Evolutionary conservation across 2,329 filamentous ascomycete species (phyloP), one percentile per base, ranked within the genome.

Genomic region (Botrytis paeoniae): DNA sequence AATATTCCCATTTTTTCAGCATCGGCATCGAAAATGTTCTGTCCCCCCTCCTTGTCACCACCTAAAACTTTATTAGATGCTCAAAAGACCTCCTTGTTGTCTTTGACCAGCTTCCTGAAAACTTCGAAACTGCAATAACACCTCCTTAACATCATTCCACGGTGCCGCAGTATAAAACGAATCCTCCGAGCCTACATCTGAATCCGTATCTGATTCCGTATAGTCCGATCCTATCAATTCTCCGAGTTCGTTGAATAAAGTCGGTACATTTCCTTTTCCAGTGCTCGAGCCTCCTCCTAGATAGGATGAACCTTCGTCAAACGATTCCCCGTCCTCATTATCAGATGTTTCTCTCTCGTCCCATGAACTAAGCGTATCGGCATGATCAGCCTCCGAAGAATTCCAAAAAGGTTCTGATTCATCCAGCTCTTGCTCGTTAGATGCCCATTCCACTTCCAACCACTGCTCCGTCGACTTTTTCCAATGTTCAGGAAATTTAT

Each of bases 321-420:
- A 71, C 22, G 48, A 69, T 62, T 62, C 57, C 35, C 57, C 57
- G 9, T 70, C 41, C 59, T 70, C 69, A 64, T 70, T 61, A 43
- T 43, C 54, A 37, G 69, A 63, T 63, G 39, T 20, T 51, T 51
- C 69, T 25, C 41, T 62, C 12, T 62, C 69, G 7, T 29, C 69
- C 43, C 69, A 71, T 39, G 60, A 71, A 62, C 60, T 71, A 41
- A 54, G 69, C 16, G 69, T 32, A 3, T 71, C 69, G 18, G n/a
- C 60, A 41, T 20, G 37, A 35, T 71, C 69, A 8, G 54, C 41
- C 4, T 71, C 57, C 3, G 69, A 71, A 22, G 69, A 71, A 51
- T 71, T 71, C 69, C 69, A 71, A 20, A 64, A 65, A 5, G 69
- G 60, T 54, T 71, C 69, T 6, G 69, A 71, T 64, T 71, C 69